Base-by-base conservation (phyloP, 306 rosid species). In the Acacia confusa region DNA sequence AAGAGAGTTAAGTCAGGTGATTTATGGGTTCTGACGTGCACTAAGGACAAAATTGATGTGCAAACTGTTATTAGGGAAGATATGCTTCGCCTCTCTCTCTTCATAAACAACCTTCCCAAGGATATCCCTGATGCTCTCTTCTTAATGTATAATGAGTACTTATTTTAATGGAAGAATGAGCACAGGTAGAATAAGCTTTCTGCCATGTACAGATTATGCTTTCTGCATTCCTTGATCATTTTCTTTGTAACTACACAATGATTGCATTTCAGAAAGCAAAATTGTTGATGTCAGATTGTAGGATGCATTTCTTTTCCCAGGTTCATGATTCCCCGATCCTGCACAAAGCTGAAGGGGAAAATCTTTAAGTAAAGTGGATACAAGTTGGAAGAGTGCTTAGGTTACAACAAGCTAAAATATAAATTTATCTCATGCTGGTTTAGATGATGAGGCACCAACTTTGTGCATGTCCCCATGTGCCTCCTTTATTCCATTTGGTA, bases 1-100 rank as follows among this genome's bases (percentile, higher is more conserved):
- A 85, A 83, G 88, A 90, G 92, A 84, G 91, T 93, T 41, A 65
- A 85, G 17, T 90, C 94, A 0, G 90, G 86, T 66, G 94, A 93
- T 82, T 83, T 93, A 83, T 93, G 97, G 97, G 92, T 91, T 76
- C 88, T 91, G 47, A 87, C 91, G 22, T 84, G 91, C 13, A 66
- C 82, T 9, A 79, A 60, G 9, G 97, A 93, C 17, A 91, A 81
- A 61, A 84, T 89, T 70, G 94, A 93, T 82, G 80, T 89, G 4
- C 83, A 83, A 86, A 87, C 91, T 7, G 86, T 89, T 19, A 19
- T 80, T 60, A 87, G 79, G 80, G 97, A 93, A 75, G 93, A 93
- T 72, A 76, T 86, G 63, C 55, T 79, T 75, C 85, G 93, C 70
- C 87, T 93, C 76, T 79, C 86, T 76, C 84, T 93, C 66, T 91